Percentiles rank a stretch among this genome's conserved stretches.
Conservation (phyloP, 2,329 filamentous ascomycete species). For the Colletotrichum tabaci region DNA sequence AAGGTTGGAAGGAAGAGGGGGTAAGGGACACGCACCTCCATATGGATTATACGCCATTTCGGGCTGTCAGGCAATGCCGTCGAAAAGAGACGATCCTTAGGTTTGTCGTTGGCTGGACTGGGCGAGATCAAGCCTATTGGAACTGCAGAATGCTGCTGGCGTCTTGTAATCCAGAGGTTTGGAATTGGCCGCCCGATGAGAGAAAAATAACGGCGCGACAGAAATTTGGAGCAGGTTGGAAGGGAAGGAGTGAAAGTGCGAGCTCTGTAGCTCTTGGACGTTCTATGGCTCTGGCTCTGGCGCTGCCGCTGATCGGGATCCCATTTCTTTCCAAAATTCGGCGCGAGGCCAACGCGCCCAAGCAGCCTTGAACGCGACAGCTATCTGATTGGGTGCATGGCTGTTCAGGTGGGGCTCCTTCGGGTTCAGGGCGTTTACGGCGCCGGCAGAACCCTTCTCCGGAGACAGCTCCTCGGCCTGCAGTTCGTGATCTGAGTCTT, state of each 20-base stretch:
- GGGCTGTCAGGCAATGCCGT: neutral
- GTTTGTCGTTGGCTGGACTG: neutral
- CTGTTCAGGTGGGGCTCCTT: neutral
- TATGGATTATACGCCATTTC: constrained; percentile 75
- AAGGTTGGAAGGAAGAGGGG: constrained; percentile 1
- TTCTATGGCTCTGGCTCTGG: constrained; percentile 3
- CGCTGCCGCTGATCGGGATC: neutral
- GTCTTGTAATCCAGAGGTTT: neutral
- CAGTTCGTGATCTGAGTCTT: neutral
- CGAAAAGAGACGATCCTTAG: constrained; percentile 8
- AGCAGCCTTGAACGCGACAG: constrained; percentile 40
- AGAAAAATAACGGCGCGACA: neutral
- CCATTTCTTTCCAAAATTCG: constrained; percentile 38
- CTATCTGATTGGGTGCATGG: constrained; percentile 30
- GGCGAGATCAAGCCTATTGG: neutral
- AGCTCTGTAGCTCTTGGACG: constrained; percentile 23
- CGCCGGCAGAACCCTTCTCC: constrained; percentile 36
- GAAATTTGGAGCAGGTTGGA: neutral
- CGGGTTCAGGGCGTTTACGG: neutral
- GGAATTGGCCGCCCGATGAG: neutral
- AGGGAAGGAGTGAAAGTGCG: neutral
- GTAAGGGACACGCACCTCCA: constrained; percentile 60
- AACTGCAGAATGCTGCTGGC: neutral
- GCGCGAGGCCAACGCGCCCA: constrained; percentile 39
- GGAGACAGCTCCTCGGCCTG: constrained; percentile 13